Evolutionary conservation across 2,329 filamentous ascomycete species (phyloP).

Genomic region (Paraconiothyrium sp.): DNA sequence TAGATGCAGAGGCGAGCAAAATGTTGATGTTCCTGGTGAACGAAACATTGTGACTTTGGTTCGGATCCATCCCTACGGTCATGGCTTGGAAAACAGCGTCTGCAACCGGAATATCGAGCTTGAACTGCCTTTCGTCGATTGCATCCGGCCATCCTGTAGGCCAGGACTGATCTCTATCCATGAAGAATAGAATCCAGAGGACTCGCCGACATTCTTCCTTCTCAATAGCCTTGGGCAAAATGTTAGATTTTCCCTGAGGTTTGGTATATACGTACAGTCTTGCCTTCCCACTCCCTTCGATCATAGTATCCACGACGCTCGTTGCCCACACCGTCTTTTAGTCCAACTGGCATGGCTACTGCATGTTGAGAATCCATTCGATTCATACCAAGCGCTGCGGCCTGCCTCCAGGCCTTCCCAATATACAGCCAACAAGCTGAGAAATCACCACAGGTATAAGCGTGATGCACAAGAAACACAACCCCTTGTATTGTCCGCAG

Average conservation of each 20-base stretch:
- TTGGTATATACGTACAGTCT: conserved; percentile 13
- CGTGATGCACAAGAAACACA: conserved; percentile 34
- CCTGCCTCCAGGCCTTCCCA: conserved; percentile 47
- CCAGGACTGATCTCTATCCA: conserved; percentile 40
- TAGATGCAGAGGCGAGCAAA: conserved; percentile 25
- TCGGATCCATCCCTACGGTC: conserved; percentile 15
- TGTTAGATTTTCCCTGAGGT: not conserved
- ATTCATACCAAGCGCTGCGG: conserved; percentile 39
- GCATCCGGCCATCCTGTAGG: conserved; percentile 40
- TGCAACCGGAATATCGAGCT: conserved; percentile 39
- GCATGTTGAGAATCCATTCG: conserved; percentile 33
- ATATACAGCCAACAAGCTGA: conserved; percentile 40
- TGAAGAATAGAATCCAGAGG: conserved; percentile 44
- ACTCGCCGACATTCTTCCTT: conserved; percentile 41
- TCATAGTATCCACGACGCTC: conserved; percentile 5
- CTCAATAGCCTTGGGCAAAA: conserved; percentile 21
- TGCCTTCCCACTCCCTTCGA: conserved; percentile 12
- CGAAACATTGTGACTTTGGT: conserved; percentile 17
- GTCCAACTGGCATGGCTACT: conserved; percentile 1
- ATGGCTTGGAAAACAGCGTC: conserved; percentile 35
- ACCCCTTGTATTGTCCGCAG: conserved; percentile 40
- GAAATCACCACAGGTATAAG: conserved; percentile 38
- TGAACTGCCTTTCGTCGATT: conserved; percentile 43
- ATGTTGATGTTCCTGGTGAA: conserved; percentile 36
- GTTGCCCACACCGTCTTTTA: conserved; percentile 3